A percentile compares a stretch with the other conserved stretches of the same genome.
Evolutionary conservation across 2,329 filamentous ascomycete genomes (phyloP).

Genomic region (Fusarium sp.): DNA sequence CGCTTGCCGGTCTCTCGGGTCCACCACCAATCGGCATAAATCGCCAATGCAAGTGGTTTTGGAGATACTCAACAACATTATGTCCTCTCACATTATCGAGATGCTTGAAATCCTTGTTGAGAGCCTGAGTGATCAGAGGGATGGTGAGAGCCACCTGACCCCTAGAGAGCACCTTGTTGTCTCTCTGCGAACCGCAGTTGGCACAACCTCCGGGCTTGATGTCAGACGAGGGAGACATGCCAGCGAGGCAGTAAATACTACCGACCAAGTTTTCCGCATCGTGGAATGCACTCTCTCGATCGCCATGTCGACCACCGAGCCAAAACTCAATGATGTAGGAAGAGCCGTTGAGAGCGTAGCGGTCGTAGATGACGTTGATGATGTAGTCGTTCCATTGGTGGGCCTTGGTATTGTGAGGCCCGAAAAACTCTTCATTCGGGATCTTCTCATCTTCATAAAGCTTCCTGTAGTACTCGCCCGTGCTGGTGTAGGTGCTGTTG

Average conservation of each 20-base stretch:
- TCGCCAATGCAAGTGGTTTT: slow-evolving; percentile 8
- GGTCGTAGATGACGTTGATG: slow-evolving; percentile 27
- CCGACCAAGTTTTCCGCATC: slow-evolving; percentile 11
- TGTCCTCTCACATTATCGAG: neutral
- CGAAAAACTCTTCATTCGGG: neutral
- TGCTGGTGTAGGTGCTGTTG: neutral
- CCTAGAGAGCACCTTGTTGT: slow-evolving; percentile 2
- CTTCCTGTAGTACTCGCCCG: neutral
- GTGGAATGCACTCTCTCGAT: neutral
- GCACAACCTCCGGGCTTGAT: slow-evolving; percentile 1
- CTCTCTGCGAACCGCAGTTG: slow-evolving; percentile 16
- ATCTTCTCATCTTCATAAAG: neutral
- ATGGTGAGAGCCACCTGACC: slow-evolving; percentile 22
- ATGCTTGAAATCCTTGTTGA: slow-evolving; percentile 1
- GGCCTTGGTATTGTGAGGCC: neutral
- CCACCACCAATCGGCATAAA: slow-evolving; percentile 6
- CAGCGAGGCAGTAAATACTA: slow-evolving; percentile 13
- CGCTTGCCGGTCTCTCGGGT: neutral
- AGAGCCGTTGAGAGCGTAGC: slow-evolving; percentile 18
- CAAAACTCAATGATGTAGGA: slow-evolving; percentile 29
- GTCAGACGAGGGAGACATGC: neutral
- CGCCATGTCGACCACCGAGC: slow-evolving; percentile 4
- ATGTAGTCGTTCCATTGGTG: slow-evolving; percentile 26
- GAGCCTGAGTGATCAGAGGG: neutral
- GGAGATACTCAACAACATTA: neutral